Percentiles rank a stretch among this genome's conserved stretches.
Evolutionary conservation across 2,329 filamentous ascomycete genomes (phyloP).

Genomic region (Trichoderma guizhouense): DNA sequence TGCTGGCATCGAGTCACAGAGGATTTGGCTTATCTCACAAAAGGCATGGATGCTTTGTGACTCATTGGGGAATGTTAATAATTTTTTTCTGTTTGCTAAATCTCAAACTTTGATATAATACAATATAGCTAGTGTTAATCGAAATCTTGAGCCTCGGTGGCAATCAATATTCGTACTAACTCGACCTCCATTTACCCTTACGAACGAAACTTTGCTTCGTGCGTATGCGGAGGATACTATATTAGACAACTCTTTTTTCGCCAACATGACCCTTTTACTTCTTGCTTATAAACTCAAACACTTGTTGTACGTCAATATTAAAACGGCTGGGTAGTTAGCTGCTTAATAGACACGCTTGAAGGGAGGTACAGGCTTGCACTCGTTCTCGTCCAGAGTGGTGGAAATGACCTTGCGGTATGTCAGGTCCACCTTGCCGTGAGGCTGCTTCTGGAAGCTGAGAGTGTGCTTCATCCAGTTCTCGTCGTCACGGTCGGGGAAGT

Average conservation of each 20-base stretch:
- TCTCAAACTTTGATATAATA: slow-evolving; percentile 3
- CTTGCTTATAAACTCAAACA: slow-evolving; percentile 7
- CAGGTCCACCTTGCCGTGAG: slow-evolving; percentile 83
- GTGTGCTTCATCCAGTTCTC: slow-evolving; percentile 99
- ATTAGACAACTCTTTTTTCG: background rate
- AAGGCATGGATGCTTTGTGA: background rate
- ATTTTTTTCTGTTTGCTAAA: background rate
- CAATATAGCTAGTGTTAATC: background rate
- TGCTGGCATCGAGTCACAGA: background rate
- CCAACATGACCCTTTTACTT: background rate
- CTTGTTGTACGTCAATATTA: background rate
- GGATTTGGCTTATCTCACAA: background rate
- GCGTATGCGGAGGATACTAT: background rate
- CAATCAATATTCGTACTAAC: background rate
- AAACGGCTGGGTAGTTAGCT: slow-evolving; percentile 2
- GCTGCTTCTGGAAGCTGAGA: slow-evolving; percentile 89
- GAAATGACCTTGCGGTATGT: slow-evolving; percentile 79
- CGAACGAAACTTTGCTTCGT: background rate
- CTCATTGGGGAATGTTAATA: background rate
- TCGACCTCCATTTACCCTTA: background rate
- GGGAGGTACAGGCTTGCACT: slow-evolving; percentile 94
- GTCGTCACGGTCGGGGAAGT: slow-evolving; percentile 93
- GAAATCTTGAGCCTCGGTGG: background rate
- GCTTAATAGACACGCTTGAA: slow-evolving; percentile 89
- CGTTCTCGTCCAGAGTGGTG: slow-evolving; percentile 85